Evolutionary conservation across 2,329 filamentous ascomycete species (phyloP).

Genomic region (Aureobasidium uvarum): DNA sequence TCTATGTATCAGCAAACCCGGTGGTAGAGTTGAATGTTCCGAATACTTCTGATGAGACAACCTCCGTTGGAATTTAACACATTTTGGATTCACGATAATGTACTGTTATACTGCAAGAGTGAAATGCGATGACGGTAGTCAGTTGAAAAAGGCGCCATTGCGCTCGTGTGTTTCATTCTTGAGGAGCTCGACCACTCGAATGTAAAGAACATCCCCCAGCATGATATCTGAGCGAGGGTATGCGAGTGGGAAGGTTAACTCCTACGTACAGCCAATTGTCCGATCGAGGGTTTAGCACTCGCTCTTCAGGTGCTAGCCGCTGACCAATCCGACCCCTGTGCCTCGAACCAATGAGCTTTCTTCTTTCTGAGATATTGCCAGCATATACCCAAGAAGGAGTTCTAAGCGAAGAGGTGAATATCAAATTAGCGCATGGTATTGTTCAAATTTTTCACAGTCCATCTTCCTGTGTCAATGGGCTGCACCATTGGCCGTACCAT

Average conservation of each 20-base stretch:
- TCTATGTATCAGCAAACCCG: too few species aligned
- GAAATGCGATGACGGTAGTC: not conserved
- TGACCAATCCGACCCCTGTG: not conserved
- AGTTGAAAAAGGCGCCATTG: not conserved
- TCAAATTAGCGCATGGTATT: not conserved
- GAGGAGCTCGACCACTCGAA: not conserved
- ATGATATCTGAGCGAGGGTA: not conserved
- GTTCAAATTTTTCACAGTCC: not conserved
- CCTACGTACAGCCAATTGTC: not conserved
- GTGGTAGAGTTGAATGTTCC: too few species aligned
- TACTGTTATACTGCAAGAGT: not conserved
- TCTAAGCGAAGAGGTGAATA: not conserved
- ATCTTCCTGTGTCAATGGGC: conserved; percentile 13
- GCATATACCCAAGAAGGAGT: not conserved
- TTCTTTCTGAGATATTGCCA: not conserved
- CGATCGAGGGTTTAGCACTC: not conserved
- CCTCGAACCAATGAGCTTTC: not conserved
- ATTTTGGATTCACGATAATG: not conserved
- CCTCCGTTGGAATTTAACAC: too few species aligned
- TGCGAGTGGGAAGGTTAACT: not conserved
- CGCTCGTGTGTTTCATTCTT: not conserved
- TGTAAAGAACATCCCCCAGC: not conserved
- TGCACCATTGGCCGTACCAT: conserved; percentile 31
- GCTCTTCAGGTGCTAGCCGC: not conserved
- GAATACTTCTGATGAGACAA: too few species aligned